phyloP scores from a whole-genome alignment of 331 rosid genomes.

The Quercus lobata region DNA sequence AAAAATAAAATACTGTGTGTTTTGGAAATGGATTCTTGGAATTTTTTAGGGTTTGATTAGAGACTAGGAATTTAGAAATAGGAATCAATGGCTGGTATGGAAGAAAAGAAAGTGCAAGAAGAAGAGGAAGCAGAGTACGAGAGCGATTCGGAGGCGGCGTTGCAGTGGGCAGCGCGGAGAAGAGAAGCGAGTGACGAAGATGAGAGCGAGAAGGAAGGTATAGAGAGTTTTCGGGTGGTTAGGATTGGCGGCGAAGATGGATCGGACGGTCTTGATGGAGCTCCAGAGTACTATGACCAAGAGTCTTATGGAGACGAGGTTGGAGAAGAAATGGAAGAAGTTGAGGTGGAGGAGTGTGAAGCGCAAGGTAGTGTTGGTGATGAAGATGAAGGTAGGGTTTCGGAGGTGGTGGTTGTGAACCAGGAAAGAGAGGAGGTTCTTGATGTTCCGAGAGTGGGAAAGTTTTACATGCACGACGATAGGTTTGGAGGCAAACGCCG shows the following conservation, averaged over 20 bases:
- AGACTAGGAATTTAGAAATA: neutral
- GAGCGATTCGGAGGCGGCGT: constrained; percentile 9
- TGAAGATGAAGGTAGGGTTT: neutral
- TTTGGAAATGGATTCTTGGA: neutral
- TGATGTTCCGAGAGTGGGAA: neutral
- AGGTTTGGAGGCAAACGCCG: neutral
- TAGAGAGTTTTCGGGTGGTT: neutral
- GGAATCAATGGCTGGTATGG: constrained; percentile 3
- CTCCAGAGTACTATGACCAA: neutral
- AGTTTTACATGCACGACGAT: constrained; percentile 21
- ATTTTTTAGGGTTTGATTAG: neutral
- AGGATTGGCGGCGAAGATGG: neutral
- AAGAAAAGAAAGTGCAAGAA: neutral
- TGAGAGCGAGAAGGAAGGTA: neutral
- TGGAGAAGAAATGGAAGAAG: neutral
- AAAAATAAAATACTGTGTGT: neutral
- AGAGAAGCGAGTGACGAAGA: constrained; percentile 16
- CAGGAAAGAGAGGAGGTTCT: neutral
- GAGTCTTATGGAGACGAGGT: neutral
- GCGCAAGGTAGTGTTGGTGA: neutral
- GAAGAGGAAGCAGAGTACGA: neutral
- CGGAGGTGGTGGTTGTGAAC: neutral
- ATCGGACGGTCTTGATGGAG: neutral
- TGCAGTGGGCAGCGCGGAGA: constrained; percentile 15
- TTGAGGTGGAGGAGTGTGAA: neutral